A percentile compares a stretch with the other conserved stretches of the same genome.
Evolutionary conservation across 495 filamentous ascomycete genomes (phyloP).

Genomic region (Aspergillus campestris): DNA sequence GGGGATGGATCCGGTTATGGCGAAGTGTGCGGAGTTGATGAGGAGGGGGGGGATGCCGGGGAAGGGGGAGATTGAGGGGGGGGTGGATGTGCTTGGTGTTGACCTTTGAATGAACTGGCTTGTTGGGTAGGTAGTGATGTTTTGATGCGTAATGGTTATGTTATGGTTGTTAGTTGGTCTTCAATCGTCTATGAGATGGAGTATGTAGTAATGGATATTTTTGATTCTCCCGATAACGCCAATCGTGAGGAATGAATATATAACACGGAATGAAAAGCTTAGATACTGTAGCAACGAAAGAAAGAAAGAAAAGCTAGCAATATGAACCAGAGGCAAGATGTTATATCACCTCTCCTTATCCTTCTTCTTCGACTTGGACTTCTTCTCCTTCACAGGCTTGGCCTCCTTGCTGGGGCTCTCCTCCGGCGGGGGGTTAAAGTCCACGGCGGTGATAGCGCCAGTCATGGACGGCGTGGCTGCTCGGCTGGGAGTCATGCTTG

Average conservation of each 20-base stretch:
- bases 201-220: conserved; percentile 1
- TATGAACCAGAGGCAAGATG: too few relatives aligned
- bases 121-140: too few relatives aligned
- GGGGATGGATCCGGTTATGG: conserved; percentile 83
- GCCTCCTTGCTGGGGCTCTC: conserved; percentile 9
- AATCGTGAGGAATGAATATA: conserved; percentile 6
- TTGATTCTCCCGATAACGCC: conserved; percentile 17
- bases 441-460: conserved; percentile 12
- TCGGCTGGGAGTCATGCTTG: not conserved
- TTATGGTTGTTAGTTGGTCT: not conserved
- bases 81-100: conserved; percentile 50
- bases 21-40: conserved; percentile 80
- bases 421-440: conserved; percentile 11
- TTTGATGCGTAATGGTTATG: not conserved
- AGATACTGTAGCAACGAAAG: not conserved
- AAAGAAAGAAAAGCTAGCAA: not conserved
- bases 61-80: conserved; percentile 66
- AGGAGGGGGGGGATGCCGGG: conserved; percentile 68
- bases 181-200: not conserved
- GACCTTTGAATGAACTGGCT: too few relatives aligned
- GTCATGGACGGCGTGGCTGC: conserved; percentile 7
- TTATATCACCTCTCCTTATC: conserved; percentile 11
- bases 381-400: conserved; percentile 12
- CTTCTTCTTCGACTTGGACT: conserved; percentile 11
- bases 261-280: conserved; percentile 3